Base-by-base conservation (phyloP, 805 yeast genomes). In the Teunomyces barrocoloradensis region DNA sequence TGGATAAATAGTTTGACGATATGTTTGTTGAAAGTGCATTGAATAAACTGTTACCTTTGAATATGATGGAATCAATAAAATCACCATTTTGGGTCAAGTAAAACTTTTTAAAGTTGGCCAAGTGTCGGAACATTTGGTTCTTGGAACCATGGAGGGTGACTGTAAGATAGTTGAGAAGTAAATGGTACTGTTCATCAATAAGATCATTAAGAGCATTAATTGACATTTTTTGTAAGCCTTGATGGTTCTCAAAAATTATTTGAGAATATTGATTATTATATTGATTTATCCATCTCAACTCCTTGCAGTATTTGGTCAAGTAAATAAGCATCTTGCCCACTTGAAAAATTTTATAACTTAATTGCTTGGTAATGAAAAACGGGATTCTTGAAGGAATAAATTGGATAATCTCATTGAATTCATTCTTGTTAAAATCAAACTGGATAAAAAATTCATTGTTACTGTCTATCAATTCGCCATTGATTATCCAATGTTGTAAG, bases 51-150 rank as follows among this genome's bases (percentile, higher is more conserved):
- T 69, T 60, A 0, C 91, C 87, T 38, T 80, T 79, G 13, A 67
- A 57, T 17, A 89, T 74, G 7, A 92, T 64, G 0, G 80, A 56
- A 43, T 87, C 83, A n/a, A 87, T 81, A 51, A 92, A 86, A 61
- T 92, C 96, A n/a, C 92, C 89, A 47, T 79, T 81, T 5, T 83
- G 80, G 74, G 88, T 82, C 36, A 94, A 63, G 55, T 90, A 69
- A 48, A 85, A 80, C 49, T 79, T 79, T 51, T 85, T 85, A 47
- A 88, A 68, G 39, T 82, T 83, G 4, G 63, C 59, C n/a, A 92
- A 60, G 53, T 87, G 89, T 9, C 69, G 64, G 34, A 69, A 65
- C 32, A 85, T 62, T 34, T 75, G 65, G 53, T 74, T 77, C 50
- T 81, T 79, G 5, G 53, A 43, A 2, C 68, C 66, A 44, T 77